phyloP scores from a whole-genome alignment of 768 basidiomycete species.

The Trametes punicea region DNA sequence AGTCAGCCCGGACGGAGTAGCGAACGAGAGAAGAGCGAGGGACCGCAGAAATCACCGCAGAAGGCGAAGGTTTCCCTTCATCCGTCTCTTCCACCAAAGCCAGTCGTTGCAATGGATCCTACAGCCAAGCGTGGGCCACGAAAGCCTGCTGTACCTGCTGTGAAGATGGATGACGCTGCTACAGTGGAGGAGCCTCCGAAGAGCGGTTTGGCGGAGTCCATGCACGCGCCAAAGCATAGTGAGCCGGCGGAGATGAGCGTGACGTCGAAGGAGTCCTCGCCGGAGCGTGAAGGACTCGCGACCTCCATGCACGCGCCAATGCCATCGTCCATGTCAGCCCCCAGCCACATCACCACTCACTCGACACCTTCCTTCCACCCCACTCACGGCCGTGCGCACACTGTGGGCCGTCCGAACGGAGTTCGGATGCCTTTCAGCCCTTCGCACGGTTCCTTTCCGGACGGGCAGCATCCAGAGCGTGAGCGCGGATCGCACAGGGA shows the following conservation, averaged over 20 bases:
- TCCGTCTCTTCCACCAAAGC: constrained; percentile 49
- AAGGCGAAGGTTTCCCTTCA: constrained; percentile 32
- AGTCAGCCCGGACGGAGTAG: neutral
- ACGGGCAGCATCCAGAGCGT: constrained; percentile 32
- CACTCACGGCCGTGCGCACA: constrained; percentile 55
- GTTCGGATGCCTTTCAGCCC: constrained; percentile 26
- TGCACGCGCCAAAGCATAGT: constrained; percentile 10
- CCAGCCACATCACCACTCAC: constrained; percentile 36
- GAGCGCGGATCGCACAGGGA: constrained; percentile 38
- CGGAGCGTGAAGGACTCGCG: constrained; percentile 33
- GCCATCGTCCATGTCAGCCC: constrained; percentile 37
- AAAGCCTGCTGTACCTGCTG: neutral
- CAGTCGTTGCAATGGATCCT: constrained; percentile 28
- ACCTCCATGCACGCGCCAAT: constrained; percentile 60
- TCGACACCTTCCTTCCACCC: constrained; percentile 31
- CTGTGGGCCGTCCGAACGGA: constrained; percentile 43
- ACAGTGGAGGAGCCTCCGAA: neutral
- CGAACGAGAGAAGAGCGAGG: neutral
- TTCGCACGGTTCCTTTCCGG: constrained; percentile 36
- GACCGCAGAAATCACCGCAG: neutral
- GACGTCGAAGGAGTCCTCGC: constrained; percentile 27
- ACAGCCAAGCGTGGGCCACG: constrained; percentile 5
- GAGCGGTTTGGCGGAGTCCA: constrained; percentile 4
- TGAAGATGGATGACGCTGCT: neutral
- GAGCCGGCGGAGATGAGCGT: constrained; percentile 12